A percentile compares a stretch with the other conserved stretches of the same genome.
Conservation (phyloP, 2,329 filamentous ascomycete genomes). For the Zasmidium cellare region DNA sequence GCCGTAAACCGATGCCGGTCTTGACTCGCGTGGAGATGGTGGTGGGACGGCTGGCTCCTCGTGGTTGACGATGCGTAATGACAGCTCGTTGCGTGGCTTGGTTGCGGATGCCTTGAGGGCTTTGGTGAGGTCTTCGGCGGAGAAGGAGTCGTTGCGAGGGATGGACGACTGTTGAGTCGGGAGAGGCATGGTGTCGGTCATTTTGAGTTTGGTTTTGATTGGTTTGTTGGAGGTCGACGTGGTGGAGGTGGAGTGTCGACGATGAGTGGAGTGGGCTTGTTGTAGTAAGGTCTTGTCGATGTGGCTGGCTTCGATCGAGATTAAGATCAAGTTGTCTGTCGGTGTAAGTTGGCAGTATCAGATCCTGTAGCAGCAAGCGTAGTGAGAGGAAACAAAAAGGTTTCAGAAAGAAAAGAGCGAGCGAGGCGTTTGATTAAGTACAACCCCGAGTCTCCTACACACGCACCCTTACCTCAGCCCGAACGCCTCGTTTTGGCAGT, state of each 20-base stretch:
- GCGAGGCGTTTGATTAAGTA: conserved; percentile 15
- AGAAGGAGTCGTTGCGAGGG: conserved; percentile 39
- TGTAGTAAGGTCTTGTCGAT: not conserved
- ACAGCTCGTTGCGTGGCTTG: conserved; percentile 34
- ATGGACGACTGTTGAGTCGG: conserved; percentile 25
- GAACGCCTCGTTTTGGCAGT: not conserved
- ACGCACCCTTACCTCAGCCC: conserved; percentile 6
- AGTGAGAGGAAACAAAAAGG: not conserved
- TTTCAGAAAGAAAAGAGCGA: not conserved
- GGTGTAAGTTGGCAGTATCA: not conserved
- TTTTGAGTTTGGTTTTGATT: conserved; percentile 15
- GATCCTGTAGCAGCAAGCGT: not conserved
- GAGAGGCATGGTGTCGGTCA: conserved; percentile 36
- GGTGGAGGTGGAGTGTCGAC: not conserved
- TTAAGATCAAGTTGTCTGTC: too few species aligned
- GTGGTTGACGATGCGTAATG: conserved; percentile 27
- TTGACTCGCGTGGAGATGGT: conserved; percentile 31
- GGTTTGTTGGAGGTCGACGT: not conserved
- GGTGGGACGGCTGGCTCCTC: conserved; percentile 33
- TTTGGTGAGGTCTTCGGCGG: conserved; percentile 34
- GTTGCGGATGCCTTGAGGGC: conserved; percentile 34
- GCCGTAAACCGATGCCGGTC: conserved; percentile 30
- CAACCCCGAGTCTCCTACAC: not conserved
- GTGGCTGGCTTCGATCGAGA: not conserved
- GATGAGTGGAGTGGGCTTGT: not conserved